Base-by-base conservation (phyloP, 495 filamentous ascomycete genomes). In the Hypomontagnella monticulosa region DNA sequence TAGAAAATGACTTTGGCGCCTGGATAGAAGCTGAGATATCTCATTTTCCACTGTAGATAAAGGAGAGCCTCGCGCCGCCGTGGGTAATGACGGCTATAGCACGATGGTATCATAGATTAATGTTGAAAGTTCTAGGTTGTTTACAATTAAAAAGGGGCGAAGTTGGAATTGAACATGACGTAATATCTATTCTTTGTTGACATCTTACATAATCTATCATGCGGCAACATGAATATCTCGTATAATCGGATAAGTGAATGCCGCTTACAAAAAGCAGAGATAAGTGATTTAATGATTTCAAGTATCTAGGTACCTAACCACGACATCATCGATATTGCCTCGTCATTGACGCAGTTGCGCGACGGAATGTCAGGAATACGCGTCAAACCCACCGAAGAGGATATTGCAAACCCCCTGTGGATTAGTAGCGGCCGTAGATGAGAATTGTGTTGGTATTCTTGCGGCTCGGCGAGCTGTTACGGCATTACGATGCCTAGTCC, bases 401-500 rank as follows among this genome's bases (percentile, higher is more conserved):
- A 50, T 1, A 9, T 4, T 18, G 4, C 4, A 6, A 20, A 18
- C 1, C 2, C 18, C 32, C 12, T 1, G 16, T 34, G 10, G 4
- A 27, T 6, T 27, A 6, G 23, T 27, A 6, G 23, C 6, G 23
- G 23, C 6, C 2, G n/a, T 11, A 50, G 18, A 4, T 4, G 10
- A 12, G 0, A 10, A 2, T 6, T 16, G 32, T 9, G 34, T 9
- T 4, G 0, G 18, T 37, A 20, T 11, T 15, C 19, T 2, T 3
- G 9, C 4, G 11, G 34, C 14, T 4, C 38, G 23, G 23, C 6
- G 6, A 20, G 19, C 14, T 38, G 12, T 30, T 23, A 19, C 34
- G 11, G 4, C 36, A 18, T 55, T 20, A 60, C n/a, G 34, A 96
- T 96, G 93, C 78, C 85, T 11, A 94, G 89, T 61, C 92, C 93